Percentiles rank a stretch among this genome's conserved stretches.
phyloP scores from a whole-genome alignment of 495 filamentous ascomycete genomes.

The Penicillium bovifimosum region DNA sequence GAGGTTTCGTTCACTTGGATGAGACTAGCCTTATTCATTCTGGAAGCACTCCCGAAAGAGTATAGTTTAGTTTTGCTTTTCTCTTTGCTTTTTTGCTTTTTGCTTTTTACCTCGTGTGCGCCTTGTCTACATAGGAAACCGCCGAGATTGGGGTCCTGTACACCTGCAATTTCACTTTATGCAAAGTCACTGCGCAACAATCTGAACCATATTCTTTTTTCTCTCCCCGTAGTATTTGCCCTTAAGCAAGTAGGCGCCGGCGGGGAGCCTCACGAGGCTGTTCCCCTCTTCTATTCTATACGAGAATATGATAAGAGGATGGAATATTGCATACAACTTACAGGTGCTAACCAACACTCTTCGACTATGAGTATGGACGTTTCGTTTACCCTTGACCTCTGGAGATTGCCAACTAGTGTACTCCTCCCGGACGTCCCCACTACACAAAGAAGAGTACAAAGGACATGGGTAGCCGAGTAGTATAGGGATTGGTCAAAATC shows the following conservation, averaged over 20 bases:
- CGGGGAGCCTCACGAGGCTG: slow-evolving; percentile 16
- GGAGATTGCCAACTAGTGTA: neutral
- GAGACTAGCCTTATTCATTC: slow-evolving; percentile 24
- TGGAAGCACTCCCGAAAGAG: slow-evolving; percentile 16
- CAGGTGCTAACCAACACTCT: neutral
- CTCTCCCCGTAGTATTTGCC: neutral
- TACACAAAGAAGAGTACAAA: neutral
- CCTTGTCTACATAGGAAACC: neutral
- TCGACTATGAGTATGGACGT: neutral
- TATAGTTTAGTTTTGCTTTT: neutral
- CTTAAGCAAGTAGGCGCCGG: neutral
- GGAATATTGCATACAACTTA: too few species aligned
- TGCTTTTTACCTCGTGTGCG: neutral
- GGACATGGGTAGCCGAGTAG: neutral
- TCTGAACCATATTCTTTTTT: neutral
- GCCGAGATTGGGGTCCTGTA: slow-evolving; percentile 1
- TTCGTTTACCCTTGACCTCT: neutral
- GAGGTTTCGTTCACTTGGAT: neutral
- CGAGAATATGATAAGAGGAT: neutral
- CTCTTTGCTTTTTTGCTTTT: neutral
- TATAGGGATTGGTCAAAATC: neutral
- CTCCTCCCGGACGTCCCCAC: neutral
- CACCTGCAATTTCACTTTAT: slow-evolving; percentile 4
- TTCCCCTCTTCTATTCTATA: slow-evolving; percentile 8
- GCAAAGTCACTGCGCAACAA: slow-evolving; percentile 6